Conservation (phyloP, 768 basidiomycete genomes). For the Suillus occidentalis region DNA sequence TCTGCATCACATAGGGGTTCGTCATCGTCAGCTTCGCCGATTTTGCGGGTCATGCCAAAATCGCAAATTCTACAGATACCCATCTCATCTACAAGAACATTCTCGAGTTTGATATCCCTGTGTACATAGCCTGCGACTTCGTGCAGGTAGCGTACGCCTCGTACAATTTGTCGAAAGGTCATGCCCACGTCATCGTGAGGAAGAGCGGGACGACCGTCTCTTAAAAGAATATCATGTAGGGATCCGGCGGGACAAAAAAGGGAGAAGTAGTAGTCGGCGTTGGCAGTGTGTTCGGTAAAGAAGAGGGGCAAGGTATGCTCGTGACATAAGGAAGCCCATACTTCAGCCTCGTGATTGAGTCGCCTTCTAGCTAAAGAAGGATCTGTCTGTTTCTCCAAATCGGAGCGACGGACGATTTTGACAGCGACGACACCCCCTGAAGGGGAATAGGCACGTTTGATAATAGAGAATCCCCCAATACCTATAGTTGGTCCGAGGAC, state of each 20-base stretch:
- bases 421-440: slow-evolving; percentile 74
- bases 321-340: slow-evolving; percentile 79
- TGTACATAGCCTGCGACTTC: slow-evolving; percentile 77
- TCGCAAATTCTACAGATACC: slow-evolving; percentile 84
- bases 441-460: slow-evolving; percentile 65
- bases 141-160: slow-evolving; percentile 82
- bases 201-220: slow-evolving; percentile 65
- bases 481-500: slow-evolving; percentile 76
- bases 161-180: slow-evolving; percentile 85
- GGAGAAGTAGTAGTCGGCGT: slow-evolving; percentile 80
- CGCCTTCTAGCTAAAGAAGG: slow-evolving; percentile 49
- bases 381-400: slow-evolving; percentile 52
- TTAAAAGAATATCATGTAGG: slow-evolving; percentile 78
- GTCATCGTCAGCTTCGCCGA: slow-evolving; percentile 50
- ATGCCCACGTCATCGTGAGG: slow-evolving; percentile 78
- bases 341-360: slow-evolving; percentile 65
- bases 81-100: slow-evolving; percentile 88
- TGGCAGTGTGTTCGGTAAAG: slow-evolving; percentile 52
- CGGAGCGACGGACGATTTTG: slow-evolving; percentile 73
- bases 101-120: slow-evolving; percentile 96
- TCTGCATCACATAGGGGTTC: slow-evolving; percentile 21
- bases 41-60: slow-evolving; percentile 76
- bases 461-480: slow-evolving; percentile 78
- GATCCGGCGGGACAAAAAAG: slow-evolving; percentile 83
- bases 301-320: slow-evolving; percentile 89